Evolutionary conservation across 2,329 filamentous ascomycete genomes (phyloP), one percentile per base, ranked within the genome.

Genomic region (Fusarium mundagurra): DNA sequence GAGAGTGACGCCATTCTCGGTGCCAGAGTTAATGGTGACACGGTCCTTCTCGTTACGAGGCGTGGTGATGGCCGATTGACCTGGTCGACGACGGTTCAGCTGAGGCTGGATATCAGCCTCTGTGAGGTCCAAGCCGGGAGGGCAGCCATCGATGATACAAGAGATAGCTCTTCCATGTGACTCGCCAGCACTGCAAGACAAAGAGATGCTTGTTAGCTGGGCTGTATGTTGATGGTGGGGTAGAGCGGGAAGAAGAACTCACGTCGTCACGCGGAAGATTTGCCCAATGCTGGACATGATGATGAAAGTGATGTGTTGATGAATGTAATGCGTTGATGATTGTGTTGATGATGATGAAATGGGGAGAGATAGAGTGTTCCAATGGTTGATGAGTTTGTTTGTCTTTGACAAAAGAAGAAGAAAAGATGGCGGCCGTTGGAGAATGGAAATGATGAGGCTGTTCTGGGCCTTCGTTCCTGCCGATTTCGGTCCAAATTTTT

Each of bases 141-240:
- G 96, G 80, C 91, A 93, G 78, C 95, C 95, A 82, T 98, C 96
- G 84, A 98, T 92, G 80, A 98, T 98, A 86, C 94, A 97, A 81
- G 95, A 95, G 79, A 98, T 95, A 38, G 93, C 96, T 80, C 92
- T 92, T 86, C 96, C 97, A 86, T 98, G 96, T 65, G 94, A 97
- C 81, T 88, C 86, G 80, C 86, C 86, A 74, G 85, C 86, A 79
- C 86, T 75, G 64, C 22, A 53, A 53, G 24, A 41, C 20, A 20
- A 57, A 50, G 43, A 11, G 17, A 27, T n/a, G 0, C 22, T 3
- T 43, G 29, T 69, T 64, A 69, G 55, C 44, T 31, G 34, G n/a
- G 43, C 36, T 20, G 31, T 24, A 45, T 33, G 34, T 29, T n/a
- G 38, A 58, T 67, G 34, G 48, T 43, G 67, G 59, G 36, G 67